These are phyloP conservation scores for Trifolium subterraneum DNA, from an alignment of 306 rosid species.

Conservation along the genomic window DNA sequence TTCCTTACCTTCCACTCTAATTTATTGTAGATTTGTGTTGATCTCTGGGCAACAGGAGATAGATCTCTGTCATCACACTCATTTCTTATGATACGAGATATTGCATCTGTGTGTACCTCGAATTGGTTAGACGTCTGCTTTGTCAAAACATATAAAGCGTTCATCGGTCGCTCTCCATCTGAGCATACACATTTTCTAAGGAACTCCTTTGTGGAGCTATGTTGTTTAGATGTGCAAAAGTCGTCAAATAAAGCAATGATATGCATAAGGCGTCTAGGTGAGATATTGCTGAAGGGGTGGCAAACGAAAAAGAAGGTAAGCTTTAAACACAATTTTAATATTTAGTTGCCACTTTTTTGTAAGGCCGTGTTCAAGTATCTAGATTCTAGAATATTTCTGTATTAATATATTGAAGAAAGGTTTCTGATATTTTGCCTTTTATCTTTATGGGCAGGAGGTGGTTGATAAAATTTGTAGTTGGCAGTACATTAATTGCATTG, in stretches of 20 bases:
- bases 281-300: conserved; percentile 73
- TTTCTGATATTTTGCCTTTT: conserved; percentile 43
- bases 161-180: conserved; percentile 67
- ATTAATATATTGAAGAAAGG: conserved; percentile 15
- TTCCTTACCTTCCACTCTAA: conserved; percentile 39
- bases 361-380: conserved; percentile 11
- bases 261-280: conserved; percentile 65
- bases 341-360: conserved; percentile 11
- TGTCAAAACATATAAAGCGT: conserved; percentile 74
- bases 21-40: conserved; percentile 76
- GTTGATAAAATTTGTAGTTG: conserved; percentile 77
- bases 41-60: conserved; percentile 88
- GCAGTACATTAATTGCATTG: conserved; percentile 81
- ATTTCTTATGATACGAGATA: conserved; percentile 69
- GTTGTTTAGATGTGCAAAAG: conserved; percentile 75
- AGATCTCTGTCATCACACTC: conserved; percentile 67
- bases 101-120: conserved; percentile 63
- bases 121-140: conserved; percentile 77
- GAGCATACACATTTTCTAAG: conserved; percentile 66
- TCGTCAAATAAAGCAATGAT: conserved; percentile 67
- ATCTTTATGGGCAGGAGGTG: conserved; percentile 70
- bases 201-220: conserved; percentile 81
- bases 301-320: conserved; percentile 73
- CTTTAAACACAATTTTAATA: conserved; percentile 27
- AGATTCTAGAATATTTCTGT: conserved; percentile 15